Conservation (phyloP, 805 yeast species). For the Candida easanensis region DNA sequence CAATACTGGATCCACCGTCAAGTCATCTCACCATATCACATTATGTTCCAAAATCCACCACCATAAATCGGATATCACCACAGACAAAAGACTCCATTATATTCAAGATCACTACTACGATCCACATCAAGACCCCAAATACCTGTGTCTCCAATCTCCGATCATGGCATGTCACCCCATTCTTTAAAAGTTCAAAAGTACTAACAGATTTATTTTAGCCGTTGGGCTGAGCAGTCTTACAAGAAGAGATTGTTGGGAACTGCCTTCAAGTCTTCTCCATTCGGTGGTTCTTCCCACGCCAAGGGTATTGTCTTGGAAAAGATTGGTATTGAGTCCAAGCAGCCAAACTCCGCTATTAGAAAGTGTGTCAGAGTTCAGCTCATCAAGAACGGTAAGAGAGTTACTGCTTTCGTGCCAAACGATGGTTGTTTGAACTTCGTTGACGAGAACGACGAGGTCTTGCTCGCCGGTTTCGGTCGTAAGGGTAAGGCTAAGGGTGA, state of each 20-base stretch:
- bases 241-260: slow-evolving; percentile 99
- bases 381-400: slow-evolving; percentile 99
- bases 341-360: slow-evolving; percentile 99
- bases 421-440: slow-evolving; percentile 99
- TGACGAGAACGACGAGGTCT: slow-evolving; percentile 99
- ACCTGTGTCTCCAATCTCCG: no score
- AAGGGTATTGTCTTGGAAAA: slow-evolving; percentile 99
- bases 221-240: slow-evolving; percentile 99
- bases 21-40: no score
- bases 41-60: no score
- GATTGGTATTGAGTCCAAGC: slow-evolving; percentile 99
- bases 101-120: no score
- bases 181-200: slow-evolving; percentile 4
- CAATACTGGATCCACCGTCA: no score
- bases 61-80: no score
- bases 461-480: slow-evolving; percentile 99
- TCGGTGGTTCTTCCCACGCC: slow-evolving; percentile 99
- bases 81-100: no score
- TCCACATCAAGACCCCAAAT: no score
- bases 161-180: background rate
- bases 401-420: slow-evolving; percentile 99
- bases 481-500: slow-evolving; percentile 99
- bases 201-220: slow-evolving; percentile 43
- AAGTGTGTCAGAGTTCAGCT: slow-evolving; percentile 99
- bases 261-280: slow-evolving; percentile 99